phyloP scores from a whole-genome alignment of 1,284 basidiomycete species.

The Leccinum insigne region DNA sequence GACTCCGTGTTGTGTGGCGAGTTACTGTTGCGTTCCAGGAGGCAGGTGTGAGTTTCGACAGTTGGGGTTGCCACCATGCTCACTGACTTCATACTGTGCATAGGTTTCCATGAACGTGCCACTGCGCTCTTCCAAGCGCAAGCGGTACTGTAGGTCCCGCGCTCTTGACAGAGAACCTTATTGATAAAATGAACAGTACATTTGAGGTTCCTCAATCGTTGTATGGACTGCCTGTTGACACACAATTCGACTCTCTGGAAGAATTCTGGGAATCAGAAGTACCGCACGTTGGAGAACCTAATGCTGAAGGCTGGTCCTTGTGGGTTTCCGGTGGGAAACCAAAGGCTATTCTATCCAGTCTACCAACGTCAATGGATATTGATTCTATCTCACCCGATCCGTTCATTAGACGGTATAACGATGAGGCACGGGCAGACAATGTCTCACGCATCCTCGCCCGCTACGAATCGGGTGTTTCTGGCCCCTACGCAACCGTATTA shows the following conservation, averaged over 20 bases:
- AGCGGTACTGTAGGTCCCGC: conserved; percentile 62
- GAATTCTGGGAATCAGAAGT: conserved; percentile 78
- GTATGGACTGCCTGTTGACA: conserved; percentile 41
- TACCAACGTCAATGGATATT: conserved; percentile 17
- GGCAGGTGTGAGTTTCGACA: conserved; percentile 59
- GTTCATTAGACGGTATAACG: conserved; percentile 67
- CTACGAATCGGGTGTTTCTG: conserved; percentile 58
- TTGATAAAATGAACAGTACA: conserved; percentile 39
- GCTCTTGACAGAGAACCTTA: background rate
- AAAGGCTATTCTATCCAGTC: conserved; percentile 20
- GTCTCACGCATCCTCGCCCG: conserved; percentile 53
- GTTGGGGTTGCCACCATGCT: conserved; percentile 3
- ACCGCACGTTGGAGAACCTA: conserved; percentile 61
- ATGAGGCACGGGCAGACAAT: conserved; percentile 55
- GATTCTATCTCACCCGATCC: conserved; percentile 48
- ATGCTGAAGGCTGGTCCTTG: conserved; percentile 59
- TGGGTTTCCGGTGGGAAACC: conserved; percentile 52
- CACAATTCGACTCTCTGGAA: conserved; percentile 58
- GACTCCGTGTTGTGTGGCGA: conserved; percentile 71
- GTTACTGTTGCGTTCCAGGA: conserved; percentile 66
- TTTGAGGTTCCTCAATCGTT: conserved; percentile 53
- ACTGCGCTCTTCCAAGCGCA: conserved; percentile 77
- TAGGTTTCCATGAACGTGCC: conserved; percentile 65
- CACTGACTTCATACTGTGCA: conserved; percentile 16
- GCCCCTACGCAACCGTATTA: conserved; percentile 80